A percentile compares a stretch with the other conserved stretches of the same genome.
Evolutionary conservation across 192 early-diverging fungal species (phyloP).

Genomic region (Thamnidium elegans): DNA sequence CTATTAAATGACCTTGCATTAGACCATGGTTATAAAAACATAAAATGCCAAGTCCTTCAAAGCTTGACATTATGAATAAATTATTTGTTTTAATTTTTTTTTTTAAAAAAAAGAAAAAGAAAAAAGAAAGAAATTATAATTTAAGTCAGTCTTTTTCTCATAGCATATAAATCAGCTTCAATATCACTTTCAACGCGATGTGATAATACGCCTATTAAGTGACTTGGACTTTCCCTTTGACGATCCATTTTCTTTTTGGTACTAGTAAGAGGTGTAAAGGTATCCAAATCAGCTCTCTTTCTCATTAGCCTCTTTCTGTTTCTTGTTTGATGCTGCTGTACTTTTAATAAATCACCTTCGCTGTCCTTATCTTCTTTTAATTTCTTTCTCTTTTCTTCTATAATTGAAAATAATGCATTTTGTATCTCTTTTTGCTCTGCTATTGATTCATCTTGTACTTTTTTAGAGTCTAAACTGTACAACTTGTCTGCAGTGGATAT

Average conservation of each 20-base stretch:
- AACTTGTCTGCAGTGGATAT: constrained; percentile 3
- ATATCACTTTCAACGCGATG: neutral
- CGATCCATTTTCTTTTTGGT: neutral
- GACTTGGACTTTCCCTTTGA: neutral
- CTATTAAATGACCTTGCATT: constrained; percentile 11
- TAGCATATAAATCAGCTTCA: constrained; percentile 9
- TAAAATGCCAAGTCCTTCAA: neutral
- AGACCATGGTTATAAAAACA: neutral
- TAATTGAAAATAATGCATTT: constrained; percentile 14
- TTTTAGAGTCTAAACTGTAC: neutral
- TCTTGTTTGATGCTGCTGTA: too few species aligned
- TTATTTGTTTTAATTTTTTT: too few species aligned
- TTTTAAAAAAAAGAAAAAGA: neutral
- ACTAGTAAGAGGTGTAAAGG: too few species aligned
- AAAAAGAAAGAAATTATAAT: neutral
- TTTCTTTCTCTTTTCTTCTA: constrained; percentile 20
- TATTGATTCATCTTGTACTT: constrained; percentile 4
- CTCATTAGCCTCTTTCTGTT: too few species aligned
- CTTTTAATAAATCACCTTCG: neutral
- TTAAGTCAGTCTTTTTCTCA: neutral
- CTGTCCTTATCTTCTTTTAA: constrained; percentile 23
- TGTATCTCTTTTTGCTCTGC: constrained; percentile 15
- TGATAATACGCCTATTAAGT: neutral
- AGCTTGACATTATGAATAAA: neutral
- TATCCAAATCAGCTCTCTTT: neutral